Base-by-base conservation (phyloP, 208 protist species). In the Leishmania martiniquensis region DNA sequence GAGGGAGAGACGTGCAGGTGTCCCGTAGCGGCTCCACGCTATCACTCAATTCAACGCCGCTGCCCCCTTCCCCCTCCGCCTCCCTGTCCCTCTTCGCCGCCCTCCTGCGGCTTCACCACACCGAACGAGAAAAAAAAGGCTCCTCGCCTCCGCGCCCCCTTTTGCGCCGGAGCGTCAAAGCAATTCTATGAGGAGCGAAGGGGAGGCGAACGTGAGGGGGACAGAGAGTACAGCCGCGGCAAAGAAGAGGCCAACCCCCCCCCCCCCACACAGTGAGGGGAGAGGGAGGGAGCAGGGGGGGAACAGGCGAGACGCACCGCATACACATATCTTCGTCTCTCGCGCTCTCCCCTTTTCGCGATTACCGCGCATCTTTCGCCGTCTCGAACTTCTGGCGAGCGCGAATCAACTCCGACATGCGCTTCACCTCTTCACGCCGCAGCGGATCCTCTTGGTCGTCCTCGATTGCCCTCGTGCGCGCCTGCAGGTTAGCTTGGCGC, bases 401-500 rank as follows among this genome's bases (percentile, higher is more conserved):
- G 39, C 87, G 49, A 2, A 94, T 81, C 34, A 81, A 45, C 37
- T 80, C 83, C 2, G 90, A 88, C 80, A 94, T 87, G 39, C 76
- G 68, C 82, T 94, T 94, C 47, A 94, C 86, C 72, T 94, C 88
- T 12, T 88, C 88, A 15, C 90, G 86, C 29, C 72, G 69, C 59
- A 94, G 83, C 47, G 90, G 90, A 25, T 91, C 90, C 75, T 81
- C 81, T 39, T 77, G 70, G n/a, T 82, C 78, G 13, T 49, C 73
- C 1, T 44, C 55, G 37, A 45, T 42, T 2, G n/a, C 75, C 34
- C 47, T 55, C 9, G 54, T 57, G 4, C 37, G 49, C 47, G 57
- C 32, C 0, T 22, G 44, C 47, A 37, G 9, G 34, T 17, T 34
- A n/a, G 25, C 32, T 42, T 39, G 60, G 54, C 32, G 15, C 25